These are phyloP conservation scores for Salix arbutifolia DNA, from an alignment of 345 rosid genomes.

Conservation along the genomic window DNA sequence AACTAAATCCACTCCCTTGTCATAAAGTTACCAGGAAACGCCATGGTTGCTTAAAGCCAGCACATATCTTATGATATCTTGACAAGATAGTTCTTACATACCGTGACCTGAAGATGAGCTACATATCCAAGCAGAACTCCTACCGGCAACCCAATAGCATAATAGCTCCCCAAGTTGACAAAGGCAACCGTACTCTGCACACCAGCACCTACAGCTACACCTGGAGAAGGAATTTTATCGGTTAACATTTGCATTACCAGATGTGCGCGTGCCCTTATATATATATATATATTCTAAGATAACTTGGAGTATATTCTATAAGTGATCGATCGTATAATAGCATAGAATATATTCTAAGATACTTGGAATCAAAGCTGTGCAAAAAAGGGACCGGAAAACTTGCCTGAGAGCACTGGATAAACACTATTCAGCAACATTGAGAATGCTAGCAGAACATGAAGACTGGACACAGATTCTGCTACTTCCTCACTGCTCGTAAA, in stretches of 20 bases:
- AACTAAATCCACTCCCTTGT: too few species aligned
- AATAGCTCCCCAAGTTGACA: constrained; percentile 48
- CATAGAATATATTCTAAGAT: neutral
- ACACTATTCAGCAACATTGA: constrained; percentile 38
- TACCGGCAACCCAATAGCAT: constrained; percentile 41
- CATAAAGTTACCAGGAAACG: too few species aligned
- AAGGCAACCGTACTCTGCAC: constrained; percentile 36
- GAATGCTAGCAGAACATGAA: constrained; percentile 37
- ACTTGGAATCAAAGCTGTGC: neutral
- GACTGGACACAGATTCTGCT: constrained; percentile 23
- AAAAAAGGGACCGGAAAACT: neutral
- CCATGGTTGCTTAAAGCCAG: too few species aligned
- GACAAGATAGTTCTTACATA: constrained; percentile 4
- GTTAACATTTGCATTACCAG: too few species aligned
- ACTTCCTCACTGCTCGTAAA: constrained; percentile 33
- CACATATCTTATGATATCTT: neutral
- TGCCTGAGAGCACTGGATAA: constrained; percentile 38
- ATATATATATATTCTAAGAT: neutral
- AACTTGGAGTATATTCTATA: too few species aligned
- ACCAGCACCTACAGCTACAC: constrained; percentile 52
- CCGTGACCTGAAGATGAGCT: constrained; percentile 30
- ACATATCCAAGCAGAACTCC: constrained; percentile 35
- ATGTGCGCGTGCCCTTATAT: too few species aligned
- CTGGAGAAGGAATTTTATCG: constrained; percentile 10
- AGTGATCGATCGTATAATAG: too few species aligned